Evolutionary conservation across 768 basidiomycete genomes (phyloP).

Genomic region (Tulasnella sp.): DNA sequence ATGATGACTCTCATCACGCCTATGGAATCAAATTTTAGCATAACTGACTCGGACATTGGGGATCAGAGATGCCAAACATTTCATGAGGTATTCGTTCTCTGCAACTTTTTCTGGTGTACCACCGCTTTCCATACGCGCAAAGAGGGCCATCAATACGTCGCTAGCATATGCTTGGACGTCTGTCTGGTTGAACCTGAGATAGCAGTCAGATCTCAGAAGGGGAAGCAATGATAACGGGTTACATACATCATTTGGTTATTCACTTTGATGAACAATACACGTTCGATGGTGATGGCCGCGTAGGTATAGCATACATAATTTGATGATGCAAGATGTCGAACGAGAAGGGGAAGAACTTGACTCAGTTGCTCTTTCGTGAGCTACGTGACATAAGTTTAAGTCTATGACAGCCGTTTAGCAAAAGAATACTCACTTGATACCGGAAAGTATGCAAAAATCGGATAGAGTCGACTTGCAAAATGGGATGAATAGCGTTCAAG

Average conservation of each 20-base stretch:
- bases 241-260: conserved; percentile 59
- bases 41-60: neutral
- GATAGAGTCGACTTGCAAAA: conserved; percentile 92
- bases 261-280: conserved; percentile 82
- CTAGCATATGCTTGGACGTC: conserved; percentile 79
- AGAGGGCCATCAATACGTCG: conserved; percentile 53
- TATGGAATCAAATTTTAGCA: conserved; percentile 24
- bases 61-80: conserved; percentile 43
- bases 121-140: conserved; percentile 66
- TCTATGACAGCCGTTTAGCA: neutral
- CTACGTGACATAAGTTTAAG: conserved; percentile 28
- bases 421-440: conserved; percentile 53
- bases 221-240: neutral
- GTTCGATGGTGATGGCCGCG: conserved; percentile 95
- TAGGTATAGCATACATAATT: conserved; percentile 94
- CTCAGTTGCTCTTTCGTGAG: conserved; percentile 88
- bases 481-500: conserved; percentile 61
- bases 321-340: conserved; percentile 62
- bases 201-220: neutral
- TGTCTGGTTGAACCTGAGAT: conserved; percentile 62
- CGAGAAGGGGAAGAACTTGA: conserved; percentile 76
- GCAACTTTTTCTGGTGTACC: conserved; percentile 83
- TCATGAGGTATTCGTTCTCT: conserved; percentile 97
- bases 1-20: conserved; percentile 90
- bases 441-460: conserved; percentile 89